Evolutionary conservation across 2,329 filamentous ascomycete species (phyloP), one percentile per base, ranked within the genome.

Genomic region (Penicillium nordicum): DNA sequence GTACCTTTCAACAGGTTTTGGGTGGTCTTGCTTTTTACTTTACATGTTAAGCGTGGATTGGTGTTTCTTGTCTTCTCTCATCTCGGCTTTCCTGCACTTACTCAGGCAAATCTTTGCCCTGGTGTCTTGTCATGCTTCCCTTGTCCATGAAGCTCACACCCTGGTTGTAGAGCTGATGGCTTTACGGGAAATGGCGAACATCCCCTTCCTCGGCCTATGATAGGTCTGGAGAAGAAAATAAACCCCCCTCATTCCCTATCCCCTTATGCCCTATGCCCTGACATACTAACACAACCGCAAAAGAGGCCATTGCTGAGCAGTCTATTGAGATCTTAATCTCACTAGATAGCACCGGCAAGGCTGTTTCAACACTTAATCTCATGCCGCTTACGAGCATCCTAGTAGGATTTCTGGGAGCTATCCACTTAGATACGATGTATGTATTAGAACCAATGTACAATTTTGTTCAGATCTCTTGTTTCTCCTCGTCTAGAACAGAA

Each of bases 1-100:
- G 65, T 63, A 72, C 72, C 72, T 74, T 70, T 75, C 72, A 75
- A 75, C 72, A 75, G 72, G 72, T 72, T 65, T 59, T 62, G 63
- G 57, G 64, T 59, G 62, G 65, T 60, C 50, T 65, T 61, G 55
- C 46, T 63, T 62, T 63, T 63, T 43, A 55, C 46, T 54, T 57
- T 46, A 59, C 47, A 59, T 59, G 53, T 53, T 56, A 53, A 58
- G 57, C 64, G 61, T 64, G 60, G 59, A 62, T 61, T 62, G 57
- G 60, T 61, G 53, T 60, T 64, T 62, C 52, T 36, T 44, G 40
- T 61, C 55, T 60, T 53, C 50, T 44, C 55, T 53, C 58, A 55
- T 59, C 59, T 49, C 14, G 30, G 41, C 58, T 55, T 12, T 32
- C 9, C 23, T 60, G 56, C 55, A 60, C 59, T 53, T 61, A 53